phyloP scores from a whole-genome alignment of 352 stramenopile genomes.

The Phytophthora tubulina region DNA sequence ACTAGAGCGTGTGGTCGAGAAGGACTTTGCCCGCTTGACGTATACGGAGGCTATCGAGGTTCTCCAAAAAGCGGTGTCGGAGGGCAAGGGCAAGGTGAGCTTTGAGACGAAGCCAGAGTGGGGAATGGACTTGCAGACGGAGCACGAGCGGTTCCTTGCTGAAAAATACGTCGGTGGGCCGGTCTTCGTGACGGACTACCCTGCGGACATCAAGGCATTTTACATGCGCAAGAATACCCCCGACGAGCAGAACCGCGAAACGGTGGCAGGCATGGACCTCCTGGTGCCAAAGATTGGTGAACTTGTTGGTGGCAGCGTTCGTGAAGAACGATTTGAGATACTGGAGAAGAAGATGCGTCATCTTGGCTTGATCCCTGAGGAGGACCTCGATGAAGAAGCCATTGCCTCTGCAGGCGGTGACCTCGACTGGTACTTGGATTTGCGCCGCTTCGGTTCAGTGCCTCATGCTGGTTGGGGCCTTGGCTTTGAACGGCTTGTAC shows the following conservation, averaged over 20 bases:
- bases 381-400: slow-evolving; percentile 75
- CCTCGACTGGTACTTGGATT: slow-evolving; percentile 98
- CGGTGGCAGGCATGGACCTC: slow-evolving; percentile 97
- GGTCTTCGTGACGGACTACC: slow-evolving; percentile 99
- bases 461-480: slow-evolving; percentile 98
- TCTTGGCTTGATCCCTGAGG: slow-evolving; percentile 55
- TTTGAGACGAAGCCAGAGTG: slow-evolving; percentile 92
- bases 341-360: slow-evolving; percentile 81
- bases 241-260: slow-evolving; percentile 84
- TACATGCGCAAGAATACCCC: slow-evolving; percentile 98
- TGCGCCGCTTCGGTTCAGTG: slow-evolving; percentile 97
- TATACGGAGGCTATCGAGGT: slow-evolving; percentile 97
- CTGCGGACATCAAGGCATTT: slow-evolving; percentile 98
- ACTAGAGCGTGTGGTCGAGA: slow-evolving; percentile 82
- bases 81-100: slow-evolving; percentile 46
- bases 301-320: slow-evolving; percentile 97
- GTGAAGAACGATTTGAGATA: slow-evolving; percentile 94
- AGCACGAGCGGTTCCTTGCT: slow-evolving; percentile 96
- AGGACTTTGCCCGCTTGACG: slow-evolving; percentile 93
- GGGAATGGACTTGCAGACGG: slow-evolving; percentile 97
- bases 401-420: slow-evolving; percentile 46
- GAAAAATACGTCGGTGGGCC: slow-evolving; percentile 82
- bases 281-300: slow-evolving; percentile 97
- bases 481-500: slow-evolving; percentile 98
- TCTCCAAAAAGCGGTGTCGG: slow-evolving; percentile 79